A percentile compares a stretch with the other conserved stretches of the same genome.
phyloP scores from a whole-genome alignment of 108 stramenopile genomes.

The Fragilaria radians region DNA sequence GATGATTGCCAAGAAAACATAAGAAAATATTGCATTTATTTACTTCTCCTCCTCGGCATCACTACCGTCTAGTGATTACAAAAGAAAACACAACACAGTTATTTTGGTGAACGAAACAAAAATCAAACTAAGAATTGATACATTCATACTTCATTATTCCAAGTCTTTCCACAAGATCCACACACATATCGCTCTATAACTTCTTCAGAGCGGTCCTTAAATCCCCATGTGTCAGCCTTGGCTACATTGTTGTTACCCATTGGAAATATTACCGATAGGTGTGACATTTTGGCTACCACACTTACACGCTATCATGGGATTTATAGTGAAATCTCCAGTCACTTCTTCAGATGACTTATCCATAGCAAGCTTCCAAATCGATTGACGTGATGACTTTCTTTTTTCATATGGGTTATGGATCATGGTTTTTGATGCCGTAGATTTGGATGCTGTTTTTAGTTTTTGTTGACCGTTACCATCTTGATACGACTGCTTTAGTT shows the following conservation, averaged over 20 bases:
- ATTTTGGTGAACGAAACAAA: too few relatives aligned
- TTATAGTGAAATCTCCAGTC: background rate
- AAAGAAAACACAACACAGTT: too few relatives aligned
- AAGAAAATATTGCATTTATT: too few relatives aligned
- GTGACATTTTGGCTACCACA: slow-evolving; percentile 53
- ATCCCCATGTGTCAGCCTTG: slow-evolving; percentile 75
- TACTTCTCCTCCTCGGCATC: too few relatives aligned
- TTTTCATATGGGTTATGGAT: slow-evolving; percentile 25
- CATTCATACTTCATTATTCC: slow-evolving; percentile 71
- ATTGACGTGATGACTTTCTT: slow-evolving; percentile 33
- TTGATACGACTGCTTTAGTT: slow-evolving; percentile 39
- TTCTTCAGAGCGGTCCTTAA: slow-evolving; percentile 45
- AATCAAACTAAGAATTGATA: too few relatives aligned
- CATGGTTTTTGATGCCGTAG: slow-evolving; percentile 22
- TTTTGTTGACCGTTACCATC: slow-evolving; percentile 21
- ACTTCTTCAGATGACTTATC: slow-evolving; percentile 15
- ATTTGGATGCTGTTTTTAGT: slow-evolving; percentile 15
- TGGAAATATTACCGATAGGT: slow-evolving; percentile 42
- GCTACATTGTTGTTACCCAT: slow-evolving; percentile 55
- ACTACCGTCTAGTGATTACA: too few relatives aligned
- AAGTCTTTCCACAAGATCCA: slow-evolving; percentile 49
- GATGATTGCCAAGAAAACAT: too few relatives aligned
- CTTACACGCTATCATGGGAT: slow-evolving; percentile 11
- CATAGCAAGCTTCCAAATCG: slow-evolving; percentile 63
- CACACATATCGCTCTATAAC: slow-evolving; percentile 55